Evolutionary conservation across 345 rosid genomes (phyloP).

Genomic region (Syzygium oleosum): DNA sequence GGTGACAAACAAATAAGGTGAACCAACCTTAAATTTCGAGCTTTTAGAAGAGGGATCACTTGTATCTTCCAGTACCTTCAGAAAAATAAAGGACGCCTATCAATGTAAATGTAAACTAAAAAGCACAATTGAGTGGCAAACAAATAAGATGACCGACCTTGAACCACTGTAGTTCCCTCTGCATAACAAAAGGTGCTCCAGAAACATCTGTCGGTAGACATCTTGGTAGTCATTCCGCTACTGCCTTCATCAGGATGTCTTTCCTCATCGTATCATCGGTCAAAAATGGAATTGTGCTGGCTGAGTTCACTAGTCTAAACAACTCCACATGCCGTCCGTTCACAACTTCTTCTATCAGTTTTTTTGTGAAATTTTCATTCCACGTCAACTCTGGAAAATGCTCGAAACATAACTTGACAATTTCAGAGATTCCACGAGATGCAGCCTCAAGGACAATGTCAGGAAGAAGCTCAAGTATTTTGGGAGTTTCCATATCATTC

Average conservation of each 20-base stretch:
- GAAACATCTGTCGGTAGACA: background rate
- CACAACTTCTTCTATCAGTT: background rate
- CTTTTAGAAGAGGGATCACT: background rate
- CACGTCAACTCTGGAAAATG: background rate
- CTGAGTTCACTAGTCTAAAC: background rate
- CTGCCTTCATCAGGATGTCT: background rate
- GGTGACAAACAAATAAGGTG: background rate
- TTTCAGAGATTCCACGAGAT: background rate
- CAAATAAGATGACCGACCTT: background rate
- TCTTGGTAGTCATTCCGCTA: background rate
- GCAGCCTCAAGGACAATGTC: background rate
- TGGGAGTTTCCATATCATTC: too few relatives aligned
- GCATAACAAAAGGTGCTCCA: background rate
- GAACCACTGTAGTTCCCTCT: background rate
- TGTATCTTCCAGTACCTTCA: background rate
- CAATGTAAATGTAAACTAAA: too few relatives aligned
- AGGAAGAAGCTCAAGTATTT: too few relatives aligned
- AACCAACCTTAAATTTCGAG: fast-evolving
- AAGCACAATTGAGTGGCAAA: fast-evolving
- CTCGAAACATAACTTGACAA: background rate
- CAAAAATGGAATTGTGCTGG: background rate
- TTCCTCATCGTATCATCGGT: background rate
- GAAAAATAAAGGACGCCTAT: too few relatives aligned
- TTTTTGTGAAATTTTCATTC: background rate
- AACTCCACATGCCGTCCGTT: background rate